Percentiles rank a stretch among this genome's conserved stretches.
These are phyloP conservation scores for Xylaria cubensis DNA, from an alignment of 495 filamentous ascomycete genomes.

Conservation along the genomic window DNA sequence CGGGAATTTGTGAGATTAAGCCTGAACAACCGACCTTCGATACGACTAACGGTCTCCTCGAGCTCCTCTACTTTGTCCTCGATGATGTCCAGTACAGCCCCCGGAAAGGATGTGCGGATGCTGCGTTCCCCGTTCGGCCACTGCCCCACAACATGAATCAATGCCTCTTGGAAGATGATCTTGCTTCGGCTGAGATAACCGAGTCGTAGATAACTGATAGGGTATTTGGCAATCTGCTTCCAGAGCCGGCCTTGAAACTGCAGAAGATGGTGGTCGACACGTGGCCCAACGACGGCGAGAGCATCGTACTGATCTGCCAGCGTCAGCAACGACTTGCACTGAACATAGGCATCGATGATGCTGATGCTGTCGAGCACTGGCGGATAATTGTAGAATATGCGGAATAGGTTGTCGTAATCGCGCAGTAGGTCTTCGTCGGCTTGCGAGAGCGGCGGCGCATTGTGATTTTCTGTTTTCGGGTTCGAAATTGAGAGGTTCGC, in stretches of 20 bases:
- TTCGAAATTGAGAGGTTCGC: conserved; percentile 70
- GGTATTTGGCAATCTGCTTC: conserved; percentile 95
- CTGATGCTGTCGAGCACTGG: conserved; percentile 80
- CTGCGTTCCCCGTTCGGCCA: conserved; percentile 84
- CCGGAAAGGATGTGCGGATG: conserved; percentile 73
- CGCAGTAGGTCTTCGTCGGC: conserved; percentile 74
- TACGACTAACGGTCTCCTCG: conserved; percentile 67
- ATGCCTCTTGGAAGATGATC: conserved; percentile 86
- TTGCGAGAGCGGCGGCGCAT: conserved; percentile 49
- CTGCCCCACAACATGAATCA: conserved; percentile 90
- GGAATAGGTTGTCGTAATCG: conserved; percentile 92
- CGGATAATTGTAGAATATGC: conserved; percentile 90
- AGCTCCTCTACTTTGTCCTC: conserved; percentile 90
- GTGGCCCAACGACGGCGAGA: conserved; percentile 80
- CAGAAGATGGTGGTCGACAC: conserved; percentile 91
- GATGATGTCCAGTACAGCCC: conserved; percentile 80
- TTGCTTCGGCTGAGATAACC: conserved; percentile 84
- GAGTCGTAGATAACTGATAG: conserved; percentile 86
- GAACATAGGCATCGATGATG: conserved; percentile 87
- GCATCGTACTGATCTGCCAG: conserved; percentile 94
- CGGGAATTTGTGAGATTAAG: conserved; percentile 77
- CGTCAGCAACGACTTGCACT: conserved; percentile 85
- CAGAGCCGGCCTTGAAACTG: conserved; percentile 88
- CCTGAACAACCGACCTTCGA: conserved; percentile 81
- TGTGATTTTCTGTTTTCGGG: conserved; percentile 37